Percentiles rank a stretch among this genome's conserved stretches.
Conservation (phyloP, 192 early-diverging fungal species). For the Coemansia sp. region DNA sequence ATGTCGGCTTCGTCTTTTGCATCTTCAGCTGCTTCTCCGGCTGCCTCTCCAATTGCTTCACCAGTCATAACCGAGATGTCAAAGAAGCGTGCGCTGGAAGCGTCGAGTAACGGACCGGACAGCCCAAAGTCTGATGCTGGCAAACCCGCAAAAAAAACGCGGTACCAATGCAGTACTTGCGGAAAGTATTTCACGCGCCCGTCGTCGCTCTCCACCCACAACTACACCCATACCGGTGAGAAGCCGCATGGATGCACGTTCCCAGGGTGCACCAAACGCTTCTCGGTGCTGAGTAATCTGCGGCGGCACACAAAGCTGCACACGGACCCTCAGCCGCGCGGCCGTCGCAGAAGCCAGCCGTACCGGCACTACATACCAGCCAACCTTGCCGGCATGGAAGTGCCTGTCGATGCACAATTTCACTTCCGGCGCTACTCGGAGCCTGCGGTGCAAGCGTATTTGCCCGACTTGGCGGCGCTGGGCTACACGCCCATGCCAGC, state of each 20-base stretch:
- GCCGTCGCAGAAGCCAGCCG: background rate
- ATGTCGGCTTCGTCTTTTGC: no score
- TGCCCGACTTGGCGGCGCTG: background rate
- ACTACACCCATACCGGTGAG: conserved; percentile 68
- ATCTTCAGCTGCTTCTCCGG: background rate
- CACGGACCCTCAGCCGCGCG: background rate
- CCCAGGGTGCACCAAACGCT: conserved; percentile 58
- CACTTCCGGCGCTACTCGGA: background rate
- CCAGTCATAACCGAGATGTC: background rate
- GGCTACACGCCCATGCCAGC: background rate
- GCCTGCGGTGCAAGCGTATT: background rate
- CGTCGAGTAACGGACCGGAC: background rate
- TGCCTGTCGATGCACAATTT: background rate
- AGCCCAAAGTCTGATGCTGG: background rate
- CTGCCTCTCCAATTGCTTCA: background rate
- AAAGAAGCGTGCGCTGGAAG: background rate
- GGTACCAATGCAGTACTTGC: conserved; percentile 54
- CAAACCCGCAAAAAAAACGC: background rate
- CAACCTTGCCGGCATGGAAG: background rate
- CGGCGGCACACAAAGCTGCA: conserved; percentile 54
- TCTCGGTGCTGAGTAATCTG: conserved; percentile 69
- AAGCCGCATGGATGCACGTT: conserved; percentile 60
- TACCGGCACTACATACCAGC: background rate
- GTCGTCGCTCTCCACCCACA: conserved; percentile 61
- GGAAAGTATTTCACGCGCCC: conserved; percentile 63